A percentile compares a stretch with the other conserved stretches of the same genome.
These are phyloP conservation scores for Inonotus hispidus DNA, from an alignment of 1,284 basidiomycete species.

Conservation along the genomic window DNA sequence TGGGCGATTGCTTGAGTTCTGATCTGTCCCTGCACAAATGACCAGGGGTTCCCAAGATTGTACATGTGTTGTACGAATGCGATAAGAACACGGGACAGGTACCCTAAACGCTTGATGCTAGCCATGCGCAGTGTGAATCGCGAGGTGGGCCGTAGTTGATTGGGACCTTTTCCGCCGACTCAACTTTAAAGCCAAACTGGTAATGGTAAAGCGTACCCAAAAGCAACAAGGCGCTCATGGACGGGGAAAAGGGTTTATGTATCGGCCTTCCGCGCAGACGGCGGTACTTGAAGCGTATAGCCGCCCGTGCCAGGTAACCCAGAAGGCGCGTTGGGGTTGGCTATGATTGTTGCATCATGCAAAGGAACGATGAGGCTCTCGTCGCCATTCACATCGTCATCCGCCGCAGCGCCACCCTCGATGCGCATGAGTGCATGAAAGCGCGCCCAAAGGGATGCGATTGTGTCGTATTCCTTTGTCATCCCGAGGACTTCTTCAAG, in stretches of 20 bases:
- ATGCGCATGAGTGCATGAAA: conserved; percentile 76
- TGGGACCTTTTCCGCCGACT: too few relatives aligned
- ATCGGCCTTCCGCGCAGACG: conserved; percentile 34
- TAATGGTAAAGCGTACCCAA: background rate
- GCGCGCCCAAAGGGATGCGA: conserved; percentile 81
- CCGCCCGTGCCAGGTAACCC: conserved; percentile 48
- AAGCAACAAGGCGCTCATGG: conserved; percentile 19
- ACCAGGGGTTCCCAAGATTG: too few relatives aligned
- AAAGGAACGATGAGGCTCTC: conserved; percentile 21
- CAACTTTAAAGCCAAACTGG: too few relatives aligned
- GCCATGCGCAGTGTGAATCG: too few relatives aligned
- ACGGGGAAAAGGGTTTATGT: conserved; percentile 18
- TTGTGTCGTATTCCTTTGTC: conserved; percentile 89
- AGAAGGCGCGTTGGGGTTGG: conserved; percentile 11
- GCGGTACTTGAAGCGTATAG: conserved; percentile 35
- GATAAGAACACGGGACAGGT: too few relatives aligned
- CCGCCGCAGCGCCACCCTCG: conserved; percentile 31
- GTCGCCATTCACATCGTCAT: conserved; percentile 43
- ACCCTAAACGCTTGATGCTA: too few relatives aligned
- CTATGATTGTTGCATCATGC: conserved; percentile 8
- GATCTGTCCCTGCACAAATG: too few relatives aligned
- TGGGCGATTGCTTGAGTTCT: too few relatives aligned
- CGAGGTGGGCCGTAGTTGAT: too few relatives aligned
- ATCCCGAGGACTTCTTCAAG: conserved; percentile 89
- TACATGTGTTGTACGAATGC: too few relatives aligned